These are phyloP conservation scores for Nicotiana knightiana DNA, from an alignment of 257 asterid species.

Conservation along the genomic window DNA sequence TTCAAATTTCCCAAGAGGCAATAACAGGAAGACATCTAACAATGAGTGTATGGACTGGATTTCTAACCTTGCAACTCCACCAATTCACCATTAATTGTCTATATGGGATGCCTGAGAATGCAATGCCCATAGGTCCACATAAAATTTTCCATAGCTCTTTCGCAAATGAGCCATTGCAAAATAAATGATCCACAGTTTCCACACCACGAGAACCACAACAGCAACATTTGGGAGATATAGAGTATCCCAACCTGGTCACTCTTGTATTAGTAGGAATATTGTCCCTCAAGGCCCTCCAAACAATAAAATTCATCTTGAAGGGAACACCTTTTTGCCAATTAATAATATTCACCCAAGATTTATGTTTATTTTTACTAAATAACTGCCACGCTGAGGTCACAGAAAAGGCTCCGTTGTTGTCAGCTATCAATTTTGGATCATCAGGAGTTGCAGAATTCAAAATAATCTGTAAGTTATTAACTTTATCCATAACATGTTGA, in stretches of 20 bases:
- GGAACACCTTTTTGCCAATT: not conserved
- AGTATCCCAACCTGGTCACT: not conserved
- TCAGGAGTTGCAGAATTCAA: no score
- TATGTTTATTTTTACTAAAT: no score
- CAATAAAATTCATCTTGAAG: not conserved
- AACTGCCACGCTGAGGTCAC: no score
- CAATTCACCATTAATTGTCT: not conserved
- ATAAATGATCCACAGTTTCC: no score
- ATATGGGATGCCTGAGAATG: accelerated
- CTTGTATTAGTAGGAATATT: not conserved
- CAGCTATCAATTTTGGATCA: not conserved
- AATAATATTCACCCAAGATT: not conserved
- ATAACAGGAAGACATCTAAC: not conserved
- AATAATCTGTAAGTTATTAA: no score
- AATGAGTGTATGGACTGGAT: not conserved
- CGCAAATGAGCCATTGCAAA: not conserved
- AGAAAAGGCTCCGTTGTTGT: accelerated
- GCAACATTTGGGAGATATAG: not conserved
- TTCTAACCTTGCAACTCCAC: not conserved
- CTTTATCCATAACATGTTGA: no score
- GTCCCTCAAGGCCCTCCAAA: not conserved
- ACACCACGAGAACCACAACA: not conserved
- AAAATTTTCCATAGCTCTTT: not conserved
- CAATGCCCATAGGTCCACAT: not conserved
- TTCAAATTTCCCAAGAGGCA: not conserved